Base-by-base conservation (phyloP, 352 stramenopile genomes). In the Halophytophthora polymorphica region DNA sequence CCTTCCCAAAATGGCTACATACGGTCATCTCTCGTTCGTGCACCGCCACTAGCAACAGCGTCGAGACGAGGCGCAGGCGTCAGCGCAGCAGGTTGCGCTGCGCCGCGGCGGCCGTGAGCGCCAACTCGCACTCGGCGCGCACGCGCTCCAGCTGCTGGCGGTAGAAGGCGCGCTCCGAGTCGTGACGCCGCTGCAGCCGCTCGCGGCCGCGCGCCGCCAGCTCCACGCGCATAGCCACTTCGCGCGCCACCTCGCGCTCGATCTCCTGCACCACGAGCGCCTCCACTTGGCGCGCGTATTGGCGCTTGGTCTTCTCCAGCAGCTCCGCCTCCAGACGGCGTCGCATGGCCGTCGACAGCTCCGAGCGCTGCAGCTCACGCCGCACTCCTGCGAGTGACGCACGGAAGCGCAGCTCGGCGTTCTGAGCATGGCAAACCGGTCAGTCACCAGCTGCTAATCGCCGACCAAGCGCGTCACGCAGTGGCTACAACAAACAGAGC, bases 11-110 rank as follows among this genome's bases (percentile, higher is more conserved):
- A 38, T 17, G 33, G 33, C 15, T 38, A 38, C 11, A 38, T 38
- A 10, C 33, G 13, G 6, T 3, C 33, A 17, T n/a, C 3, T 14
- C 33, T n/a, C 6, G 15, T n/a, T 38, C 13, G 15, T 7, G 11
- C 15, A 38, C 4, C 33, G 11, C 33, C 11, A n/a, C n/a, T 18
- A 41, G 44, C 38, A 7, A 38, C 6, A 15, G 28, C 14, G 34
- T 60, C 47, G 31, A 55, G 50, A 21, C 49, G 11, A 21, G 28
- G 2, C 21, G 31, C 43, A 25, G 33, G 13, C 13, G 33, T 66
- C 45, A 93, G 10, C 83, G 73, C 15, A 93, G 61, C 23, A 93
- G 54, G 54, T 90, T 93, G 66, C 69, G 79, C 58, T 87, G 76
- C 36, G 73, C 72, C 59, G 85, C 85, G 6, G 70, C 73, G 0